Percentiles rank a stretch among this genome's conserved stretches.
Evolutionary conservation across 805 yeast genomes (phyloP).

Genomic region (Myxozyma monticola): DNA sequence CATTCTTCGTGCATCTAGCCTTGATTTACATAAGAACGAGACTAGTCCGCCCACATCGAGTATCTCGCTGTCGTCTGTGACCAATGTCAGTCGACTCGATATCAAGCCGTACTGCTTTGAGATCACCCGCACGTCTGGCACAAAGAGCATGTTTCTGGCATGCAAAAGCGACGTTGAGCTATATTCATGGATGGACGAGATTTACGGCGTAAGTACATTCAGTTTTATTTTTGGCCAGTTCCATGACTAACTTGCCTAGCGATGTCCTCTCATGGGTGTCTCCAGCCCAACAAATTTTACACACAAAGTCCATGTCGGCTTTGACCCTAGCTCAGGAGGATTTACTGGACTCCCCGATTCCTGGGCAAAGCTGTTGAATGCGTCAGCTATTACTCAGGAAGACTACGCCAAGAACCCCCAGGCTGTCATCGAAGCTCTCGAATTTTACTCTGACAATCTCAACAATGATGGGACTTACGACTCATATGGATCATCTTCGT

Average conservation of each 20-base stretch:
- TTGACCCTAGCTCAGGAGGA: constrained; percentile 78
- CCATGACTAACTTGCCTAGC: constrained; percentile 16
- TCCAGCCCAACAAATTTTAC: constrained; percentile 93
- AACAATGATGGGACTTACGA: constrained; percentile 31
- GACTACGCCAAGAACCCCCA: constrained; percentile 92
- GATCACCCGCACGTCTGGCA: constrained; percentile 47
- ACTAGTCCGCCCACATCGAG: constrained; percentile 14
- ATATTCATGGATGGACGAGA: constrained; percentile 87
- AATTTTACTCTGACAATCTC: constrained; percentile 55
- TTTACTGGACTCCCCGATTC: constrained; percentile 91
- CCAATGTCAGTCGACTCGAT: constrained; percentile 66
- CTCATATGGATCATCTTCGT: constrained; percentile 14
- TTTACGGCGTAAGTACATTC: constrained; percentile 42
- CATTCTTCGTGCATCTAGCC: constrained; percentile 70
- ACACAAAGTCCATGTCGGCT: constrained; percentile 93
- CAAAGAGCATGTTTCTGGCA: constrained; percentile 64
- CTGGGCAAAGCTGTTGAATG: constrained; percentile 81
- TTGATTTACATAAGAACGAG: constrained; percentile 64
- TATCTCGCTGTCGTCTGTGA: constrained; percentile 55
- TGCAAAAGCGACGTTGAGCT: constrained; percentile 78
- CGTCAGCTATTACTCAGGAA: constrained; percentile 82
- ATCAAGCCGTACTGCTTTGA: constrained; percentile 81
- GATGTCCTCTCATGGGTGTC: constrained; percentile 52
- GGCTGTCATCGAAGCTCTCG: constrained; percentile 89
- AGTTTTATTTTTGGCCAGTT: not conserved